phyloP scores from a whole-genome alignment of 1,284 basidiomycete species.

The Gymnopus androsaceus region DNA sequence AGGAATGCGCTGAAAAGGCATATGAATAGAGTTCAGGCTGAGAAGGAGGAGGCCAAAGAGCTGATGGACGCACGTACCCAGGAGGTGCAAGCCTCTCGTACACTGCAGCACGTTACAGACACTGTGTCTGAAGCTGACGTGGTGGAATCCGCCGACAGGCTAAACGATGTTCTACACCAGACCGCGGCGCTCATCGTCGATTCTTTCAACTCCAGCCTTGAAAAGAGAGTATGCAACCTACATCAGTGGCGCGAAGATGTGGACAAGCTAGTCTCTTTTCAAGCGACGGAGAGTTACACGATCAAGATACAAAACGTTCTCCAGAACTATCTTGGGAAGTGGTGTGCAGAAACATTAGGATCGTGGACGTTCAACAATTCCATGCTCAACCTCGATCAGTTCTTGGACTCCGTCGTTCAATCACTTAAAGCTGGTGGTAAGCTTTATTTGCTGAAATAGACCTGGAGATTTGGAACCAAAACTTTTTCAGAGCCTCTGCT shows the following conservation, averaged over 20 bases:
- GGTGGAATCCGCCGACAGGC: neutral
- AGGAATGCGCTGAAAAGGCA: no score
- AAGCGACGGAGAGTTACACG: neutral
- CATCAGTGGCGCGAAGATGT: no score
- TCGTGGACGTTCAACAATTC: neutral
- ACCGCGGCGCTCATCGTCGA: neutral
- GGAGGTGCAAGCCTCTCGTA: neutral
- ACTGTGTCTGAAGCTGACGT: constrained; percentile 1
- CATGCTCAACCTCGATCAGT: neutral
- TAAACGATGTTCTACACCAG: neutral
- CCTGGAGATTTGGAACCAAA: no score
- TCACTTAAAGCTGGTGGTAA: neutral
- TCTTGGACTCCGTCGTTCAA: neutral
- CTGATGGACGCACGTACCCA: neutral
- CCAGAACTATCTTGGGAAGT: neutral
- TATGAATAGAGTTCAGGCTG: neutral
- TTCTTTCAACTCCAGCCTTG: no score
- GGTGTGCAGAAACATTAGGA: neutral
- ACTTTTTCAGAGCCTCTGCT: no score
- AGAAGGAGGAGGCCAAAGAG: neutral
- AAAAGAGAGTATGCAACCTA: no score
- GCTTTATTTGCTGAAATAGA: no score
- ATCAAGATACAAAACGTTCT: neutral
- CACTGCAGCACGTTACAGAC: neutral
- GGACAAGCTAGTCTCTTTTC: no score